A percentile compares a stretch with the other conserved stretches of the same genome.
phyloP scores from a whole-genome alignment of 352 stramenopile species.

The Pythium pyrilobum region DNA sequence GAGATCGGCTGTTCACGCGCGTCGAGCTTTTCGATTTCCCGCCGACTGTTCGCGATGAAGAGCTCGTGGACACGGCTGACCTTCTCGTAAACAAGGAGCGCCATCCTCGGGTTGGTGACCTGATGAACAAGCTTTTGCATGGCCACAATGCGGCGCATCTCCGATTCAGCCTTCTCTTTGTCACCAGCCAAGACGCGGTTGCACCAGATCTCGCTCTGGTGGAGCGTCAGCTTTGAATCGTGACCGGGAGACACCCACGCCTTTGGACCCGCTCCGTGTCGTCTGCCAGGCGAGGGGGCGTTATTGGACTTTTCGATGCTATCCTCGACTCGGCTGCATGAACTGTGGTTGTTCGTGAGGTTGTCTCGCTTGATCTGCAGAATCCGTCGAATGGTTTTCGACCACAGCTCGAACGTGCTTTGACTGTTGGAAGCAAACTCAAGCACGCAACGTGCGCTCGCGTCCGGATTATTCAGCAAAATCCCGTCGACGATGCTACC shows the following conservation, averaged over 20 bases:
- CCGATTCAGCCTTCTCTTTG: constrained; percentile 80
- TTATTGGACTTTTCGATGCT: constrained; percentile 10
- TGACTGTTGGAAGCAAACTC: constrained; percentile 80
- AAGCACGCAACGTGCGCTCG: constrained; percentile 56
- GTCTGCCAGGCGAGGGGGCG: constrained; percentile 5
- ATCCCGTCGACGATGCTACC: constrained; percentile 41
- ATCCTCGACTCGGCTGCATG: background rate
- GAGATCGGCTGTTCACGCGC: constrained; percentile 35
- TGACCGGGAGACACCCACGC: constrained; percentile 77
- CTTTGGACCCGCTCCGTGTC: background rate
- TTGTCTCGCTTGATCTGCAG: constrained; percentile 49
- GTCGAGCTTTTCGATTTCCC: constrained; percentile 63
- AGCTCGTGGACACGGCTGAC: constrained; percentile 85
- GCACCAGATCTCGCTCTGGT: constrained; percentile 86
- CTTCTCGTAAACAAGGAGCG: constrained; percentile 85
- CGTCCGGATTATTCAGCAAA: constrained; percentile 46
- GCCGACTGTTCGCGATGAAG: constrained; percentile 71
- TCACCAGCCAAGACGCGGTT: constrained; percentile 70
- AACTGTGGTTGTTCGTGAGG: background rate
- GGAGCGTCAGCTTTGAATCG: constrained; percentile 74
- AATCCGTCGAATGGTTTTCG: constrained; percentile 72
- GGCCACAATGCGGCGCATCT: constrained; percentile 72
- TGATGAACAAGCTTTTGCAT: constrained; percentile 84
- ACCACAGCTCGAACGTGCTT: constrained; percentile 83
- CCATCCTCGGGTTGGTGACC: constrained; percentile 73